Conservation (phyloP, 345 rosid species). For the Sapria himalayana region DNA sequence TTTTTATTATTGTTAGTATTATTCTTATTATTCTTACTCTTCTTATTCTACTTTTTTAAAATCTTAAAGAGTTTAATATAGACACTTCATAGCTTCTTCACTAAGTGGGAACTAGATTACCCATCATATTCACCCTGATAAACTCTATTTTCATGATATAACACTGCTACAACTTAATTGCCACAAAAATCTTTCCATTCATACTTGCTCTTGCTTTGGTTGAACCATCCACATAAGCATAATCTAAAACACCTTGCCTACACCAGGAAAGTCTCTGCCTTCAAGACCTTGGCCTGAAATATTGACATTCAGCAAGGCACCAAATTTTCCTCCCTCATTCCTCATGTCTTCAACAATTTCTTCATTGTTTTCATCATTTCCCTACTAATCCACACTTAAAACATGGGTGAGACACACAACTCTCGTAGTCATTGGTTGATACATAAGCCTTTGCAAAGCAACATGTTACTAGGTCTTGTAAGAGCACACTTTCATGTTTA, state of each 20-base stretch:
- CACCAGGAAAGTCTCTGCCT: no score
- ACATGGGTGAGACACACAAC: constrained; percentile 90
- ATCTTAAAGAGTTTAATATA: no score
- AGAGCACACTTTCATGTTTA: constrained; percentile 69
- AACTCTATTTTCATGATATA: constrained; percentile 50
- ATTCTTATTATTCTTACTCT: no score
- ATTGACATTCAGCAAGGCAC: constrained; percentile 50
- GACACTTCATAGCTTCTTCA: no score
- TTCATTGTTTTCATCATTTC: constrained; percentile 73
- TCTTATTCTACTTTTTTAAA: no score
- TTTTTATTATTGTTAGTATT: no score
- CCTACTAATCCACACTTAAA: constrained; percentile 42
- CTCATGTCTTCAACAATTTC: constrained; percentile 96
- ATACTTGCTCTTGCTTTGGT: constrained; percentile 42
- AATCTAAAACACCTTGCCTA: no score
- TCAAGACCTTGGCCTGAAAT: constrained; percentile 63
- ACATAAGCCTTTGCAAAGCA: constrained; percentile 71
- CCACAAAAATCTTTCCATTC: constrained; percentile 81
- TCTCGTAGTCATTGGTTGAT: constrained; percentile 61
- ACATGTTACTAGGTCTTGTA: constrained; percentile 96
- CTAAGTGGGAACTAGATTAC: constrained; percentile 7
- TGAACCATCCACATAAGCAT: constrained; percentile 42
- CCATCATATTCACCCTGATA: constrained; percentile 53
- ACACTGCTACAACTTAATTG: constrained; percentile 59
- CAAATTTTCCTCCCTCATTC: constrained; percentile 77